Evolutionary conservation across 441 rosid species (phyloP).

Genomic region (Sinapis alba): DNA sequence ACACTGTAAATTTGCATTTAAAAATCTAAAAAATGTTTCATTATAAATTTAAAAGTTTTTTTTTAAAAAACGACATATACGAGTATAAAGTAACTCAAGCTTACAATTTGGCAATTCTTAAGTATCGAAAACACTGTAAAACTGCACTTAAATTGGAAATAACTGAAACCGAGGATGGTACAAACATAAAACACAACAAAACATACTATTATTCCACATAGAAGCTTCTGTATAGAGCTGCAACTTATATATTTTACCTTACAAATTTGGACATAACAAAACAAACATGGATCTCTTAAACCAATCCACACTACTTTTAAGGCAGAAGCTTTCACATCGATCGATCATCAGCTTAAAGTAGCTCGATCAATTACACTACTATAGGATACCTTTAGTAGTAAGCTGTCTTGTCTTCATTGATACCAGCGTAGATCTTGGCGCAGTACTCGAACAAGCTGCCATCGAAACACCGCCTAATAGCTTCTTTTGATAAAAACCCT

Average conservation of each 20-base stretch:
- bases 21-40: no score
- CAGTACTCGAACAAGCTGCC: conserved; percentile 51
- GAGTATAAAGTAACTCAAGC: no score
- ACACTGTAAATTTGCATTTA: no score
- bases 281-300: background rate
- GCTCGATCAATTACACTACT: conserved; percentile 7
- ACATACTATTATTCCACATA: background rate
- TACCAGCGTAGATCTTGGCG: conserved; percentile 40
- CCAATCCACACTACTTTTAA: background rate
- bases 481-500: conserved; percentile 50
- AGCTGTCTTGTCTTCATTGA: conserved; percentile 38
- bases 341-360: background rate
- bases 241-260: background rate
- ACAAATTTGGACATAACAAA: conserved; percentile 9
- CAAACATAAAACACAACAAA: background rate
- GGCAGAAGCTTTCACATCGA: background rate
- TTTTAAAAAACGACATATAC: no score
- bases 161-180: background rate
- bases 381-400: conserved; percentile 21
- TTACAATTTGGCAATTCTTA: no score
- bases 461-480: conserved; percentile 48
- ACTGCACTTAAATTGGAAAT: background rate
- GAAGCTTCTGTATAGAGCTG: background rate
- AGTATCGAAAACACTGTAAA: background rate
- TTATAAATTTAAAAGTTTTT: no score